phyloP scores from a whole-genome alignment of 106 monocot genomes.

The Dioscorea alata region DNA sequence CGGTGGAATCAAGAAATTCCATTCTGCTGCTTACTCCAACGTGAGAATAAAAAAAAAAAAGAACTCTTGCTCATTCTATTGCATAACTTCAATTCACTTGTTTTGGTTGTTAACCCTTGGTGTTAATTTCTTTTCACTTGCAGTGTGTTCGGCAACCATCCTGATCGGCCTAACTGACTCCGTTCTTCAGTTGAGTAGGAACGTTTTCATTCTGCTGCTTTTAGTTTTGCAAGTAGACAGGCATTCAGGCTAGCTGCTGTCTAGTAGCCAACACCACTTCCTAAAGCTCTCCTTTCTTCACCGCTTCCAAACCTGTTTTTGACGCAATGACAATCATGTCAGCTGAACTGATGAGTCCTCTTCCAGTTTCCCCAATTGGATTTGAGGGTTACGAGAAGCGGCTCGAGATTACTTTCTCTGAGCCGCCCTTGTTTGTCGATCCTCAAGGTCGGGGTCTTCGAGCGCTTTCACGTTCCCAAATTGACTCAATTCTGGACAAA shows the following conservation, averaged over 20 bases:
- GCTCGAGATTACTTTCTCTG: slow-evolving; percentile 75
- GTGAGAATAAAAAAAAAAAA: slow-evolving; percentile 25
- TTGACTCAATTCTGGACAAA: slow-evolving; percentile 63
- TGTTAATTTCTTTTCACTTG: neutral
- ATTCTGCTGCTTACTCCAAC: slow-evolving; percentile 97
- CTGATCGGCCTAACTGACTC: slow-evolving; percentile 33
- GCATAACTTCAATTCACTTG: neutral
- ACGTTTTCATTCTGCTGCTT: slow-evolving; percentile 4
- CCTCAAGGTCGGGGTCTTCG: slow-evolving; percentile 60
- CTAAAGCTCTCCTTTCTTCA: slow-evolving; percentile 12
- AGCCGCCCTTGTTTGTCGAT: slow-evolving; percentile 46
- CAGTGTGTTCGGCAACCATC: slow-evolving; percentile 92
- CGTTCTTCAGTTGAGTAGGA: slow-evolving; percentile 32
- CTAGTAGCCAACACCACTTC: slow-evolving; percentile 16
- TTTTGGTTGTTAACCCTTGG: neutral
- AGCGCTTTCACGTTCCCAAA: slow-evolving; percentile 52
- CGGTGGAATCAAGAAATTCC: slow-evolving; percentile 88
- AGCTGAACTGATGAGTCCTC: slow-evolving; percentile 9
- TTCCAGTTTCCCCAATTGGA: slow-evolving; percentile 50
- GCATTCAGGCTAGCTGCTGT: slow-evolving; percentile 52
- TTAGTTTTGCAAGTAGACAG: neutral
- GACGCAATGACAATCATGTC: slow-evolving; percentile 31
- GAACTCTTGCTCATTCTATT: neutral
- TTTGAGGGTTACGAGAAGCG: slow-evolving; percentile 97
- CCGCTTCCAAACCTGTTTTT: neutral